These are phyloP conservation scores for Microbotryum intermedium DNA, from an alignment of 1,284 basidiomycete species.

Conservation along the genomic window DNA sequence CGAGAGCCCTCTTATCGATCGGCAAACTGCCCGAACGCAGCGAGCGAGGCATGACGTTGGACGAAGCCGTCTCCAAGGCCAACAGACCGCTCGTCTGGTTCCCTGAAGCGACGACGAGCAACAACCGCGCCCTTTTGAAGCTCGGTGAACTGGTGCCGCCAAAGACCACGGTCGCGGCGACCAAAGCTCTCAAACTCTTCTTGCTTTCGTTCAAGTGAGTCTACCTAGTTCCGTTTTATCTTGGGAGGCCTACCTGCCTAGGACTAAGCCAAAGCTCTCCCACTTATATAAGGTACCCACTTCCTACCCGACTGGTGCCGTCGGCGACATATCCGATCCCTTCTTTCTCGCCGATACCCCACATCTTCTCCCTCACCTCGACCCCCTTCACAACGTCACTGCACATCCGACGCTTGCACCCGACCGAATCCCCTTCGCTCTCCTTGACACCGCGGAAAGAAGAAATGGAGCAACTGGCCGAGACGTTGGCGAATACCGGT, in stretches of 20 bases:
- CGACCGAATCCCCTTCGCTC: conserved; percentile 6
- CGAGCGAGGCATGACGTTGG: conserved; percentile 22
- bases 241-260: not conserved
- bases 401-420: conserved; percentile 17
- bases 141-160: conserved; percentile 3
- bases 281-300: conserved; percentile 12
- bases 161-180: not conserved
- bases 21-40: conserved; percentile 3
- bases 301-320: conserved; percentile 15
- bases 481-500: conserved; percentile 4
- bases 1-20: not conserved
- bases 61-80: conserved; percentile 6
- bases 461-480: conserved; percentile 12
- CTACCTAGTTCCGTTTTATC: not conserved
- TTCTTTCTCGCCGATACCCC: conserved; percentile 1
- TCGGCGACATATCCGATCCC: conserved; percentile 28
- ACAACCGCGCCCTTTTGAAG: conserved; percentile 29
- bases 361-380: conserved; percentile 13
- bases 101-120: conserved; percentile 31
- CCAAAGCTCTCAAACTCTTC: conserved; percentile 6
- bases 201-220: conserved; percentile 24
- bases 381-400: conserved; percentile 8
- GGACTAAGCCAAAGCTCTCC: not conserved
- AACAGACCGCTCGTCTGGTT: conserved; percentile 25
- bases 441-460: not conserved